Conservation (phyloP, 2,329 filamentous ascomycete species). For the Penicillium sp. region DNA sequence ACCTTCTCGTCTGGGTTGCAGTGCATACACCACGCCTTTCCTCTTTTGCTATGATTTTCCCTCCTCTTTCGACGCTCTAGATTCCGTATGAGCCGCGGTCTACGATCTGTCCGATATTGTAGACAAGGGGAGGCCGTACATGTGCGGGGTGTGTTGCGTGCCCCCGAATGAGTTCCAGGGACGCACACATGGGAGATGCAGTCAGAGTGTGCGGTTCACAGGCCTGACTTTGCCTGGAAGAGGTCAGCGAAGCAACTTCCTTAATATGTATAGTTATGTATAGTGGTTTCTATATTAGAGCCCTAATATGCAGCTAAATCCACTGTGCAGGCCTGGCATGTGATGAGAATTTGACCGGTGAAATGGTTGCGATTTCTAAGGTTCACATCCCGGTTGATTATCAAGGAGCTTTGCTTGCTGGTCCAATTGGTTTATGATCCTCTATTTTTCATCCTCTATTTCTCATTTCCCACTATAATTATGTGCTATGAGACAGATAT, state of each 20-base stretch:
- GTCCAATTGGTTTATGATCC: background rate
- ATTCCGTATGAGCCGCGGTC: background rate
- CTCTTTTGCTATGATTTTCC: background rate
- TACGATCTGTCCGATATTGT: background rate
- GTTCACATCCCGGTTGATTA: slow-evolving; percentile 9
- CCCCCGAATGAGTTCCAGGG: slow-evolving; percentile 11
- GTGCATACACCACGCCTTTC: background rate
- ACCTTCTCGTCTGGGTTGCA: background rate
- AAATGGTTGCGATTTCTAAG: slow-evolving; percentile 10
- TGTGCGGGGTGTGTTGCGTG: slow-evolving; percentile 4
- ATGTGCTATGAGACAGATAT: background rate
- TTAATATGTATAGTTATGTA: background rate
- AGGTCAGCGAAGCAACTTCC: background rate
- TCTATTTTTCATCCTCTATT: background rate
- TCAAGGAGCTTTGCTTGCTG: background rate
- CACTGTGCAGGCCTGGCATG: slow-evolving; percentile 3
- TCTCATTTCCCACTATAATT: background rate
- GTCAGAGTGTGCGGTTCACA: background rate
- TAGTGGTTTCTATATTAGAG: background rate
- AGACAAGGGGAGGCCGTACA: background rate
- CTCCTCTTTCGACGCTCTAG: background rate
- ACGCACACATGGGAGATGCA: background rate
- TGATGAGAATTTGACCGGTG: slow-evolving; percentile 13
- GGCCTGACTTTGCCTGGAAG: background rate
- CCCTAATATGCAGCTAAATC: background rate